Percentiles rank a stretch among this genome's conserved stretches.
phyloP scores from a whole-genome alignment of 73 alveolate genomes.

The Paramecium bursaria region DNA sequence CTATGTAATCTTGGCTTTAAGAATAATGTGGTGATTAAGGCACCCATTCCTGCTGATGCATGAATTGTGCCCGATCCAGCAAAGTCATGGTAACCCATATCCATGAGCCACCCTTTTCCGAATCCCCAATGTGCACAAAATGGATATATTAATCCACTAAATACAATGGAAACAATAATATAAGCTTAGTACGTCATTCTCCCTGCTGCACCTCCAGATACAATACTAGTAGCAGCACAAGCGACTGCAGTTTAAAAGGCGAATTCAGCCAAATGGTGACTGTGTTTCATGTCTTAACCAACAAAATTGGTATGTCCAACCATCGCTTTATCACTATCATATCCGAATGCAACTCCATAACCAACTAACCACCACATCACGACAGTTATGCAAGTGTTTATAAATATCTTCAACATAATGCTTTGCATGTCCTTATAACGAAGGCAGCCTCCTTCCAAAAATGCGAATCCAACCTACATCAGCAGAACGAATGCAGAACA shows the following conservation, averaged over 20 bases:
- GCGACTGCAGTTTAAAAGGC: constrained; percentile 50
- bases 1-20: constrained; percentile 20
- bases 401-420: constrained; percentile 45
- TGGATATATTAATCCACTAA: constrained; percentile 27
- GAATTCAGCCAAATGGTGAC: constrained; percentile 26
- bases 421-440: constrained; percentile 57
- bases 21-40: constrained; percentile 35
- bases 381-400: constrained; percentile 47
- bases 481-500: constrained; percentile 44
- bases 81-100: constrained; percentile 56
- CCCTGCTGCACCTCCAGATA: constrained; percentile 61
- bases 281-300: constrained; percentile 29
- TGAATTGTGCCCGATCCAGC: constrained; percentile 49
- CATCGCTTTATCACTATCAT: constrained; percentile 20
- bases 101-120: constrained; percentile 53
- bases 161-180: background rate
- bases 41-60: constrained; percentile 57
- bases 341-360: constrained; percentile 50
- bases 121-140: constrained; percentile 63
- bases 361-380: constrained; percentile 55
- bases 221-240: constrained; percentile 48
- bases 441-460: constrained; percentile 47
- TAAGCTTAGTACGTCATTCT: constrained; percentile 20
- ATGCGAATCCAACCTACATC: constrained; percentile 49
- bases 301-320: constrained; percentile 8